phyloP scores from a whole-genome alignment of 768 basidiomycete genomes.

The Agrocybe praecox region DNA sequence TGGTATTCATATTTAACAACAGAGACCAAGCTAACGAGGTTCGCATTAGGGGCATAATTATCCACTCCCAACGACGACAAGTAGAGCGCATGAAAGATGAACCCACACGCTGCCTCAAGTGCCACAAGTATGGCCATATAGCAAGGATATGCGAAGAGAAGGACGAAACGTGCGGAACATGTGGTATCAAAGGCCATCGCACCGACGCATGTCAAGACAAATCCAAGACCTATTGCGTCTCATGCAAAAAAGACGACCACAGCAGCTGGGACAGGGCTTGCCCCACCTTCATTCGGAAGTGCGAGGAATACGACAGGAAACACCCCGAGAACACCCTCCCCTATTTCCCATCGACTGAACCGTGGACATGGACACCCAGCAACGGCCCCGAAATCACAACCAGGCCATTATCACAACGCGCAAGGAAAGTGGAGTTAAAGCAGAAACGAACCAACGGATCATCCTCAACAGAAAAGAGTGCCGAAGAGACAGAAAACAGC shows the following conservation, averaged over 20 bases:
- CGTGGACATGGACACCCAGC: not conserved
- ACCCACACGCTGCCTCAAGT: slow-evolving; percentile 16
- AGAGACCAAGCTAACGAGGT: not conserved
- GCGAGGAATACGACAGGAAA: slow-evolving; percentile 1
- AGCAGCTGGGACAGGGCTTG: slow-evolving; percentile 20
- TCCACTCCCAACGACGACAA: not conserved
- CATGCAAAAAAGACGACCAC: slow-evolving; percentile 15
- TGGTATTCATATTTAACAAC: not conserved
- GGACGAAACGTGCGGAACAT: not conserved
- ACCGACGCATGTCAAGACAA: not conserved
- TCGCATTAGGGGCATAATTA: not conserved
- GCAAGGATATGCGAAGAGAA: slow-evolving; percentile 9
- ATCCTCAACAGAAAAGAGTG: no score
- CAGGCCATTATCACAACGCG: not conserved
- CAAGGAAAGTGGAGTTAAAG: not conserved
- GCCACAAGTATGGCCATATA: slow-evolving; percentile 16
- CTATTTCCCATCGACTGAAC: slow-evolving; percentile 3
- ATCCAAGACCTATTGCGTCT: slow-evolving; percentile 1
- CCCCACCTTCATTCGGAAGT: slow-evolving; percentile 16
- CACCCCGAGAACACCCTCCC: slow-evolving; percentile 17
- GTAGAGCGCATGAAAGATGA: not conserved
- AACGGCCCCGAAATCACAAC: not conserved
- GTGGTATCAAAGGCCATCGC: not conserved
- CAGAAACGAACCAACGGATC: no score
- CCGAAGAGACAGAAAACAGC: not conserved